Base-by-base conservation (phyloP, 2,329 filamentous ascomycete genomes). In the Chaetomiaceae sp. region DNA sequence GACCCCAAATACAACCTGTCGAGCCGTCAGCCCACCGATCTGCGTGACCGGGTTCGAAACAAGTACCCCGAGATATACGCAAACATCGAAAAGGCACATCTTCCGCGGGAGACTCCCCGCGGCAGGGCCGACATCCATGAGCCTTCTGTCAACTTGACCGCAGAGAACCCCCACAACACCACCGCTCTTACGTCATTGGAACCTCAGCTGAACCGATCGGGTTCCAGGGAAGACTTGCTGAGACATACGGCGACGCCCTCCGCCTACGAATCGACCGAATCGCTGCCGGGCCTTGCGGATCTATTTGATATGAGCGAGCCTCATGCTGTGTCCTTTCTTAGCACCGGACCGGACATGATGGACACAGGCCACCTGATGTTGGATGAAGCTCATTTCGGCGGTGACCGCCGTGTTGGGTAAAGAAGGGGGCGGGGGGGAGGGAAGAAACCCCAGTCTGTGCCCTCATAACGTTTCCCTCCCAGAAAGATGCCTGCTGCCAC, bases 31-130 rank as follows among this genome's bases (percentile, higher is more conserved):
- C 81, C 82, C 1, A 85, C 81, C 0, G 82, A 85, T 60, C 64
- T 85, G 45, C 72, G 82, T 54, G 82, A 85, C 56, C 73, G 82
- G 19, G 73, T 84, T 27, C 75, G 82, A 38, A 85, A 85, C 65
- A 83, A 82, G 58, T 82, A 82, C 57, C 78, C 79, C 3, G 74
- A 75, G 13, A 75, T 79, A 27, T 84, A 81, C 58, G 70, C 74
- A 20, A 68, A 70, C 48, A 78, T 80, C 40, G 78, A 82, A 60
- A 81, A 80, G 64, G 74, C 76, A 27, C 68, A 70, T 4, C 72
- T 77, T 49, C 72, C 69, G 52, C 72, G 74, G 57, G 70, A 76
- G 13, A 62, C 65, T 8, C 60, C 64, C 25, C 67, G 69, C 31
- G 48, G 35, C 17, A 44, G 39, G 23, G 62, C 64, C 49, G 73